Evolutionary conservation across 768 basidiomycete genomes (phyloP), one percentile per base, ranked within the genome.

Genomic region (Kwoniella botswanensis): DNA sequence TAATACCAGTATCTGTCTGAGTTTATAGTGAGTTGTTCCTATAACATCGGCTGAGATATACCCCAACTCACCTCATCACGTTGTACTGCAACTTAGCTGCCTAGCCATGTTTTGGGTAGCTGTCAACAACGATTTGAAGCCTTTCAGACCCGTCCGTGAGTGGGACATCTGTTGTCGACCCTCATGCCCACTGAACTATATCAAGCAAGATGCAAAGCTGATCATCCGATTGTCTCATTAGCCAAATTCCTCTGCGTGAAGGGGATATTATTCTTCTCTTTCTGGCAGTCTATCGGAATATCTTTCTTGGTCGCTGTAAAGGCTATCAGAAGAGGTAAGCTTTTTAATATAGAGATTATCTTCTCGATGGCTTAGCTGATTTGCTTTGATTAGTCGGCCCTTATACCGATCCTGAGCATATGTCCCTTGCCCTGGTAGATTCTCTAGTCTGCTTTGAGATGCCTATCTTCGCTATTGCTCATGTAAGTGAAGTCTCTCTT

Each of bases 241-340:
- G 96, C 97, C 2, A 99, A 99, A 84, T 99, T 99, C 84, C 89
- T 98, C 29, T 99, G 94, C 81, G 94, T 99, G 75, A 99, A 99
- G 82, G 96, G 96, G 56, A 94, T 99, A 75, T 87, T 99, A 22
- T 98, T 98, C 87, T 96, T 97, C 84, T 94, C 93, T 1, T 99
- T 99, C 86, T 99, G 97, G 97, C 97, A 99, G 82, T 89, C 92
- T 22, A 88, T 96, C 61, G 88, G 79, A 57, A 88, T 99, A 61
- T 94, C 94, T 41, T 88, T 92, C 76, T 87, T 98, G n/a, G 96
- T 95, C 58, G 91, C 93, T 2, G 86, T 91, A 0, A 88, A 90
- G 10, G 87, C 86, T 61, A 92, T 98, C 81, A 89, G 86, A 44
- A 87, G 87, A 61, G 88, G 85, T 85, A 22, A 67, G 84, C 42